Evolutionary conservation across 371 early-diverging fungal genomes (phyloP).

Genomic region (Actinomortierella ambigua): DNA sequence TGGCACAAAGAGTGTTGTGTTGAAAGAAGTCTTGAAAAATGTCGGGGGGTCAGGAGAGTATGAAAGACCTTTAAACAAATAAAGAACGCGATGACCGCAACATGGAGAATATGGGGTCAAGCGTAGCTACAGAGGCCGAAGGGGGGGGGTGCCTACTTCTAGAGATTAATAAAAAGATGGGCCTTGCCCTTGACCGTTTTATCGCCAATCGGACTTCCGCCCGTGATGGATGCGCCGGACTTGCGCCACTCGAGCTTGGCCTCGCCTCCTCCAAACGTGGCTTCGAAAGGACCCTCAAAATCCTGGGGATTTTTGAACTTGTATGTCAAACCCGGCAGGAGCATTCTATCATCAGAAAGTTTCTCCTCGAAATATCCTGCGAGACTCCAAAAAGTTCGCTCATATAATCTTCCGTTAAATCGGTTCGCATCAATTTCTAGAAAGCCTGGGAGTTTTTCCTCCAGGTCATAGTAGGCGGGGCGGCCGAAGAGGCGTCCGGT

Average conservation of each 20-base stretch:
- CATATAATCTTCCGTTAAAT: slow-evolving; percentile 5
- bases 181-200: no score
- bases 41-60: no score
- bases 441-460: slow-evolving; percentile 6
- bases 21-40: no score
- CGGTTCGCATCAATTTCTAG: slow-evolving; percentile 1
- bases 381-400: slow-evolving; percentile 7
- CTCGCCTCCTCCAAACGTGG: slow-evolving; percentile 8
- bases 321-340: no score
- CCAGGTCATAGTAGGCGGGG: slow-evolving; percentile 8
- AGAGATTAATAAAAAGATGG: no score
- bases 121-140: no score
- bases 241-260: slow-evolving; percentile 2
- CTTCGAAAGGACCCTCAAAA: not conserved
- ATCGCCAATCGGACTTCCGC: no score
- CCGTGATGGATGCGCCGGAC: slow-evolving; percentile 6
- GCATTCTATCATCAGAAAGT: not conserved
- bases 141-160: no score
- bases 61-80: no score
- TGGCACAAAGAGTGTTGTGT: no score
- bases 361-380: slow-evolving; percentile 5
- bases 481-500: slow-evolving; percentile 13
- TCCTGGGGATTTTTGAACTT: not conserved
- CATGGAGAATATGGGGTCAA: no score
- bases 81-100: no score